Evolutionary conservation across 495 filamentous ascomycete genomes (phyloP), one percentile per base, ranked within the genome.

Genomic region (Aspergillus leporis): DNA sequence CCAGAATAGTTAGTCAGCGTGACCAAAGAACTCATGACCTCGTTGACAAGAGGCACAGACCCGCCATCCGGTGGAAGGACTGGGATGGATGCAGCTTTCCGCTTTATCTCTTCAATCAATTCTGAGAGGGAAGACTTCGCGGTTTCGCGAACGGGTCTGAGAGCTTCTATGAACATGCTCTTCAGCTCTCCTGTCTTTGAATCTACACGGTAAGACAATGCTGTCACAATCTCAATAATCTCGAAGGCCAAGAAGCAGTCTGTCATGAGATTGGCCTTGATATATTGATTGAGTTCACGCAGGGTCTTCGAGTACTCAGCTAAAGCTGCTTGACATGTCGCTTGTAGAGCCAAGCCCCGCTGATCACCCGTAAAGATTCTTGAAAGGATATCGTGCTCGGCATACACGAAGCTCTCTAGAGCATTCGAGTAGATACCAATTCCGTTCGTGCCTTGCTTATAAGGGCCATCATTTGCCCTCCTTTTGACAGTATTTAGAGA

Each of bases 211-310:
- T 87, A 85, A 13, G 90, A 92, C 58, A 95, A 82, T 34, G 81
- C 81, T 3, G 90, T 90, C 43, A 99, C 89, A 58, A 96, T 90
- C 64, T 96, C 93, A 46, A 96, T 89, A 54, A 98, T 92, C 68
- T 99, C 94, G 69, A 95, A 99, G 4, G 92, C 92, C 23, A 99
- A 82, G 69, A 90, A 99, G 75, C 95, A 97, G 73, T 99, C 94
- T 1, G 92, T 98, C 64, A 84, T 86, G 41, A 97, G 78, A 67
- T 97, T 92, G 31, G 83, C 70, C 68, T 89, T 89, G 70, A 98
- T 92, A 68, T 97, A 92, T 36, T 84, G 80, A 70, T 98, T 96
- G 23, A 99, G 79, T 62, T 97, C 94, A 13, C 87, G 84, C 28
- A 99, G 73, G 0, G 95, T 97, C 64, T 91, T 86, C 25, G 89